phyloP scores from a whole-genome alignment of 202 grass and related monocot genomes.

The Panicum hallii region DNA sequence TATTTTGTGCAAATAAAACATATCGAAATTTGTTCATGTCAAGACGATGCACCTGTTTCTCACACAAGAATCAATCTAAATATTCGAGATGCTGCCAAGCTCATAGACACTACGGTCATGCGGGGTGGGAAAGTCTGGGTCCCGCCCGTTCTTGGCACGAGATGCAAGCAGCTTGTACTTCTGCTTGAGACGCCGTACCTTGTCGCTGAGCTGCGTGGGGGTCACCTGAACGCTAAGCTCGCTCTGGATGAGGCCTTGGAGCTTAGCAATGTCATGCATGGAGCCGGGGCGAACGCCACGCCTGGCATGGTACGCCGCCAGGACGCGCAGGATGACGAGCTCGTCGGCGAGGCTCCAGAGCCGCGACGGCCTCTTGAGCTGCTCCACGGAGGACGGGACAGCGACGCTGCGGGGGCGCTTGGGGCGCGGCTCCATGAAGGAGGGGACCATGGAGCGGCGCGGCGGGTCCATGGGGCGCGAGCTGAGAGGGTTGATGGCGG shows the following conservation, averaged over 20 bases:
- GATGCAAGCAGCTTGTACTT: constrained; percentile 44
- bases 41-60: too few relatives aligned
- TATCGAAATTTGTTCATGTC: too few relatives aligned
- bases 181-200: constrained; percentile 71
- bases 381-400: constrained; percentile 34
- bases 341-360: constrained; percentile 67
- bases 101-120: constrained; percentile 62
- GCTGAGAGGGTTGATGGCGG: constrained; percentile 66
- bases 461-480: constrained; percentile 64
- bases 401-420: constrained; percentile 57
- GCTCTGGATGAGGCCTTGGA: constrained; percentile 49
- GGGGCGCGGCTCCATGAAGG: constrained; percentile 48
- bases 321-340: constrained; percentile 61
- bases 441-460: not conserved
- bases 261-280: constrained; percentile 46
- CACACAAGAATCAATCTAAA: too few relatives aligned
- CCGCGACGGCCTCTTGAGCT: constrained; percentile 50
- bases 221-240: constrained; percentile 58
- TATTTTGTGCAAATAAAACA: too few relatives aligned
- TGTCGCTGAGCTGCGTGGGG: constrained; percentile 61
- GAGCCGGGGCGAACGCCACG: constrained; percentile 50
- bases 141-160: constrained; percentile 48
- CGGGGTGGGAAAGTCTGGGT: constrained; percentile 36
- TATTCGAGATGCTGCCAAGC: constrained; percentile 33
- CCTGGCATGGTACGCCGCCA: constrained; percentile 57